phyloP scores from a whole-genome alignment of 208 protist species.

The Acanthamoeba sp. region DNA sequence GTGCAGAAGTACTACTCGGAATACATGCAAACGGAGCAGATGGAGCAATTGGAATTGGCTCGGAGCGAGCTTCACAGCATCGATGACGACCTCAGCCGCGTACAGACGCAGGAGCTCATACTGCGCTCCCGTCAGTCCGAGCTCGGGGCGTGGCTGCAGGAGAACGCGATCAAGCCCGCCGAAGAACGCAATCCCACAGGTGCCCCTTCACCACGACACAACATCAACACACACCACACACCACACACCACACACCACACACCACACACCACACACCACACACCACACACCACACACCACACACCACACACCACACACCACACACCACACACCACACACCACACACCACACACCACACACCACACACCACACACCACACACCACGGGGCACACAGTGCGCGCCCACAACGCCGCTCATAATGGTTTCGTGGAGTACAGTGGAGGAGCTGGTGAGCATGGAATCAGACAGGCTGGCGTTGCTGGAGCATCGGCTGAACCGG shows the following conservation, averaged over 20 bases:
- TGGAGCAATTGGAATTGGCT: constrained; percentile 11
- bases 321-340: too few relatives aligned
- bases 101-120: constrained; percentile 20
- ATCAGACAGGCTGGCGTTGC: not conserved
- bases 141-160: constrained; percentile 20
- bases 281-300: too few relatives aligned
- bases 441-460: constrained; percentile 42
- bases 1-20: constrained; percentile 34
- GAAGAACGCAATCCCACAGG: constrained; percentile 19
- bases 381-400: too few relatives aligned
- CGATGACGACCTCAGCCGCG: constrained; percentile 23
- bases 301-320: too few relatives aligned
- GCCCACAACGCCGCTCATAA: not conserved
- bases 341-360: too few relatives aligned
- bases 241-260: too few relatives aligned
- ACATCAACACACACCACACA: too few relatives aligned
- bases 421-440: not conserved
- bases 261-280: too few relatives aligned
- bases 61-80: constrained; percentile 9
- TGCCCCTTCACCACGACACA: not conserved
- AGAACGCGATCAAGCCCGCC: not conserved
- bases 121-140: constrained; percentile 25
- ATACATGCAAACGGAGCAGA: constrained; percentile 7
- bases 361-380: too few relatives aligned
- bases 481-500: not conserved